These are phyloP conservation scores for Krasilnikovozyma curviuscula DNA, from an alignment of 768 basidiomycete species.

Conservation along the genomic window DNA sequence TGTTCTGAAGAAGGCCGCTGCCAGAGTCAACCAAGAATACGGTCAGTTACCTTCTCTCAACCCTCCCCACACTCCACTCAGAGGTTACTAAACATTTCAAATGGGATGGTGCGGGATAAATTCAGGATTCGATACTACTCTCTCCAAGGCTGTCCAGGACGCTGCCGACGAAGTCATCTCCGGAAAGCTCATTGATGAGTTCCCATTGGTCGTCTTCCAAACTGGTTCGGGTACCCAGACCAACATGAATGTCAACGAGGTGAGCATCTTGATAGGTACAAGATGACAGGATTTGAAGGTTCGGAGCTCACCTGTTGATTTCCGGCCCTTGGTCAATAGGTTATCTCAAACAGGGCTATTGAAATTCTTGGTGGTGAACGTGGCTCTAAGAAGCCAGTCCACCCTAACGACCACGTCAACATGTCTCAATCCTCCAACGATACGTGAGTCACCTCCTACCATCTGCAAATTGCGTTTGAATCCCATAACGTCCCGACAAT, in stretches of 20 bases:
- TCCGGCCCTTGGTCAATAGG: conserved; percentile 34
- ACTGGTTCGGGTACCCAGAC: conserved; percentile 97
- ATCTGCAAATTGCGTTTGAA: neutral
- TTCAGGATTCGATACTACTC: conserved; percentile 47
- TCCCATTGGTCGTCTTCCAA: conserved; percentile 97
- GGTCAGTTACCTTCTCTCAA: conserved; percentile 29
- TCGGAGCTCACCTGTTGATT: neutral
- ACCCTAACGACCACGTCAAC: conserved; percentile 99
- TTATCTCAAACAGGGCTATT: conserved; percentile 95
- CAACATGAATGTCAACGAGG: conserved; percentile 99
- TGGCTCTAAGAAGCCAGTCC: conserved; percentile 90
- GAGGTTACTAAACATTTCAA: too few species aligned
- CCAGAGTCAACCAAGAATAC: conserved; percentile 70
- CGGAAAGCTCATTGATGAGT: conserved; percentile 82
- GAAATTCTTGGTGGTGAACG: conserved; percentile 87
- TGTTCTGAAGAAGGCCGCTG: conserved; percentile 89
- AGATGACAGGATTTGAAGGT: neutral
- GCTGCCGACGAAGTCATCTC: conserved; percentile 99
- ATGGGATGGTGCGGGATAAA: too few species aligned
- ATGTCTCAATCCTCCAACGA: conserved; percentile 98
- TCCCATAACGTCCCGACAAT: neutral
- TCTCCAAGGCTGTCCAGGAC: conserved; percentile 70
- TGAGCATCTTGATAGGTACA: conserved; percentile 26
- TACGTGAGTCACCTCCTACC: conserved; percentile 41
- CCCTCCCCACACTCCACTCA: neutral